A percentile compares a stretch with the other conserved stretches of the same genome.
These are phyloP conservation scores for Climacium dendroides DNA, from an alignment of 225 moss, liverwort and hornwort species.

Conservation along the genomic window DNA sequence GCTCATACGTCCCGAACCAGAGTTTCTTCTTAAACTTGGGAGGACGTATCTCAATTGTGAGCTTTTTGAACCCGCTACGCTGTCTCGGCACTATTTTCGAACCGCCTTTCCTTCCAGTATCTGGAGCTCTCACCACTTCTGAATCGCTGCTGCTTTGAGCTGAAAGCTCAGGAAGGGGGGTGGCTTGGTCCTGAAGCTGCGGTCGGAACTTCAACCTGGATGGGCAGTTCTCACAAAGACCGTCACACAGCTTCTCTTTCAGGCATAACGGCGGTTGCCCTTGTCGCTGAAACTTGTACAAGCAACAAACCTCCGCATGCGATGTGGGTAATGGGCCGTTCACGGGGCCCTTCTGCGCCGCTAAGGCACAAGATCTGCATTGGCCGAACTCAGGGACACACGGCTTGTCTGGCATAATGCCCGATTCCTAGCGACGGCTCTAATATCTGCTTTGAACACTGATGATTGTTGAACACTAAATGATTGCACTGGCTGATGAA, in stretches of 20 bases:
- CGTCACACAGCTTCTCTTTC: background rate
- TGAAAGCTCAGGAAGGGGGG: background rate
- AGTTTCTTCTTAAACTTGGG: conserved; percentile 31
- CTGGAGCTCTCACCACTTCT: background rate
- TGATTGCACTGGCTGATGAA: background rate
- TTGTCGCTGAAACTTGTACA: conserved; percentile 1
- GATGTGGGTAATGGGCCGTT: background rate
- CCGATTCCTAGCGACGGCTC: background rate
- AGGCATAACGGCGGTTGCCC: background rate
- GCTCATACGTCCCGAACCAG: conserved; percentile 19
- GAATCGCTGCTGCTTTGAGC: background rate
- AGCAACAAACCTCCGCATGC: conserved; percentile 20
- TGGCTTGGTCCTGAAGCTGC: background rate
- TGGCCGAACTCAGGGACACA: conserved; percentile 1
- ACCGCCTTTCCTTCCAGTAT: background rate
- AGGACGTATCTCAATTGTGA: conserved; percentile 11
- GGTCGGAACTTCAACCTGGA: background rate
- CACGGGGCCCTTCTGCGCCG: background rate
- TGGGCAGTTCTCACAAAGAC: conserved; percentile 4
- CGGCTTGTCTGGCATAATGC: conserved; percentile 16
- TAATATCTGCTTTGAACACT: background rate
- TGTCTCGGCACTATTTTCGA: background rate
- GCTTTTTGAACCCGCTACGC: conserved; percentile 6
- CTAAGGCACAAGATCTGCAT: conserved; percentile 12
- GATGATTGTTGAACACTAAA: background rate